Evolutionary conservation across 2,329 filamentous ascomycete genomes (phyloP), one percentile per base, ranked within the genome.

Genomic region (Colletotrichum lentis): DNA sequence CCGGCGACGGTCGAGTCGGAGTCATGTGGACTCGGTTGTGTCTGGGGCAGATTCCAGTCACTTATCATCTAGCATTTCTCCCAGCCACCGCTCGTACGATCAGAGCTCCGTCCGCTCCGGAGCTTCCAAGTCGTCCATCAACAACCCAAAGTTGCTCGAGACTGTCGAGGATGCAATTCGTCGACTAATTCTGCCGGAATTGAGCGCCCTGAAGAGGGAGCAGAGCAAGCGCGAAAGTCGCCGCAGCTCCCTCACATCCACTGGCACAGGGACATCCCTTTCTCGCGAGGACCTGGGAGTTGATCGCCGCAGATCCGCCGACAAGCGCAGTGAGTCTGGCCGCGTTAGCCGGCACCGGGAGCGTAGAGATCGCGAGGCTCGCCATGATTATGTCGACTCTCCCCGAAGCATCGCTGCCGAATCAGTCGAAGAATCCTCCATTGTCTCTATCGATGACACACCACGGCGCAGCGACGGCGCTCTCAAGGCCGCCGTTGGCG

Each of bases 91-190:
- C 53, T 88, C 86, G 0, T 77, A 83, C 66, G 85, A 87, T 71
- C 82, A 85, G 69, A 82, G 86, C 74, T 86, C 85, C 41, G 77
- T 82, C 68, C 82, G 81, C 63, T 85, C 84, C 0, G 80, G 79
- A 8, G 78, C 79, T 27, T 88, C 86, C 35, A 79, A 81, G 27
- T 92, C 93, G 3, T 95, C 92, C 0, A 92, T 96, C 77, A 97
- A 96, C 80, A 97, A 97, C 74, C 94, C 94, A 0, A 96, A 93
- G 76, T 82, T 97, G 2, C 85, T 97, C 2, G 92, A 96, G 74
- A 96, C 94, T 0, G 94, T 97, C 3, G 94, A 97, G 80, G 94
- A 97, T 79, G 94, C 94, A 16, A 97, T 97, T 74, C 90, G 93
- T 70, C 88, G 94, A 56, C 84, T 97, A 57, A 97, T 97, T 61